These are phyloP conservation scores for Fusarium penzigii DNA, from an alignment of 2,329 filamentous ascomycete species.

Conservation along the genomic window DNA sequence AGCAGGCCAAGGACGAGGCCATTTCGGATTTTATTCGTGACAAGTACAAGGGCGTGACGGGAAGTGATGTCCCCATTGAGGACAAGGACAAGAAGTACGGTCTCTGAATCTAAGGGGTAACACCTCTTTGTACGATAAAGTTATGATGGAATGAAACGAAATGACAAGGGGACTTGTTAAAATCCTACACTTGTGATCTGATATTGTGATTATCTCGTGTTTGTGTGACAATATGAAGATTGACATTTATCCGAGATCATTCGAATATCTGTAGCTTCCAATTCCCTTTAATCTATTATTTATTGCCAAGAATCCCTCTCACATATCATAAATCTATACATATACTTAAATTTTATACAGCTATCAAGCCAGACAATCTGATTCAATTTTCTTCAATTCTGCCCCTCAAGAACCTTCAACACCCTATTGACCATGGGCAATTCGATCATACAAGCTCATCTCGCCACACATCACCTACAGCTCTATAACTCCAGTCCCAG, in stretches of 20 bases:
- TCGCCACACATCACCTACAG: too few relatives aligned
- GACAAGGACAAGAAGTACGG: constrained; percentile 61
- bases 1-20: constrained; percentile 83
- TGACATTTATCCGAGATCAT: too few relatives aligned
- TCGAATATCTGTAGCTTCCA: too few relatives aligned
- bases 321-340: too few relatives aligned
- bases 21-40: constrained; percentile 72
- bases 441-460: too few relatives aligned
- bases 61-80: constrained; percentile 67
- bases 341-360: too few relatives aligned
- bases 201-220: background rate
- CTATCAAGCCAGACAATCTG: too few relatives aligned
- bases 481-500: too few relatives aligned
- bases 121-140: background rate
- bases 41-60: constrained; percentile 69
- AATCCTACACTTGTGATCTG: background rate
- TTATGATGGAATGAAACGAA: background rate
- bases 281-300: background rate
- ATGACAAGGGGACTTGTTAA: background rate
- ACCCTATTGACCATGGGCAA: too few relatives aligned
- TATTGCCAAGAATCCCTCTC: too few relatives aligned
- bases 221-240: background rate
- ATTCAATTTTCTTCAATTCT: too few relatives aligned
- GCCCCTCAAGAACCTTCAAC: too few relatives aligned
- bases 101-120: constrained; percentile 2